Percentiles rank a stretch among this genome's conserved stretches.
Evolutionary conservation across 1,284 basidiomycete genomes (phyloP).

Genomic region (Ustilago cynodontis): DNA sequence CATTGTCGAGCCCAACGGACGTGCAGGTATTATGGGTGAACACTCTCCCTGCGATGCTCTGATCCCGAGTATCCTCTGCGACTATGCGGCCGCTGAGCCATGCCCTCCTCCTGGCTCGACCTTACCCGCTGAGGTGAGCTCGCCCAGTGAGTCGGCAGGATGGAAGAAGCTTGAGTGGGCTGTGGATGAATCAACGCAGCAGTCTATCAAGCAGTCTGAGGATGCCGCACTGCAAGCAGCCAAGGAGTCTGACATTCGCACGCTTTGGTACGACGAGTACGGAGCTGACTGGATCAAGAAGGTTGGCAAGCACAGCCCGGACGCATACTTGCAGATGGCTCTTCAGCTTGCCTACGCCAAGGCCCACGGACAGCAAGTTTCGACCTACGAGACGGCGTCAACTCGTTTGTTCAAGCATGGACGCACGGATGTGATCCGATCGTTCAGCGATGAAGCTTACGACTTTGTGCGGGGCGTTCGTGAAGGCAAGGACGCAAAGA

Average conservation of each 20-base stretch:
- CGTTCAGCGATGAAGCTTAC: constrained; percentile 81
- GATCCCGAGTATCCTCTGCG: constrained; percentile 88
- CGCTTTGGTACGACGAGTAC: constrained; percentile 87
- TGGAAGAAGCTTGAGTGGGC: constrained; percentile 84
- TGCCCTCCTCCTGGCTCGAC: constrained; percentile 48
- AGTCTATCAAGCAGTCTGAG: constrained; percentile 77
- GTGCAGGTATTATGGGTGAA: constrained; percentile 89
- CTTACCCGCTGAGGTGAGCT: constrained; percentile 53
- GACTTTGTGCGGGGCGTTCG: constrained; percentile 84
- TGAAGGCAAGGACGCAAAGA: constrained; percentile 74
- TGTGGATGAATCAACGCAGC: constrained; percentile 76
- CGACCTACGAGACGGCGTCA: constrained; percentile 94
- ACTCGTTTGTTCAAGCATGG: constrained; percentile 92
- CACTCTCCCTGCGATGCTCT: constrained; percentile 93
- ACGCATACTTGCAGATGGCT: constrained; percentile 92
- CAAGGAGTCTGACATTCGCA: constrained; percentile 84
- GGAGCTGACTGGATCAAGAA: constrained; percentile 92
- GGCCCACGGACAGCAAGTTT: constrained; percentile 81
- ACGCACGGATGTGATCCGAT: constrained; percentile 91
- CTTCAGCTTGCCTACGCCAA: constrained; percentile 92
- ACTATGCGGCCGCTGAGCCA: constrained; percentile 80
- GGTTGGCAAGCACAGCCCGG: constrained; percentile 83
- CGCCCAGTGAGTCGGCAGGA: constrained; percentile 63
- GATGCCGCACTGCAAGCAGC: constrained; percentile 77
- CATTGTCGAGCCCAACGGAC: constrained; percentile 85